These are phyloP conservation scores for Ceratocystis cubensis DNA, from an alignment of 2,329 filamentous ascomycete species.

Conservation along the genomic window DNA sequence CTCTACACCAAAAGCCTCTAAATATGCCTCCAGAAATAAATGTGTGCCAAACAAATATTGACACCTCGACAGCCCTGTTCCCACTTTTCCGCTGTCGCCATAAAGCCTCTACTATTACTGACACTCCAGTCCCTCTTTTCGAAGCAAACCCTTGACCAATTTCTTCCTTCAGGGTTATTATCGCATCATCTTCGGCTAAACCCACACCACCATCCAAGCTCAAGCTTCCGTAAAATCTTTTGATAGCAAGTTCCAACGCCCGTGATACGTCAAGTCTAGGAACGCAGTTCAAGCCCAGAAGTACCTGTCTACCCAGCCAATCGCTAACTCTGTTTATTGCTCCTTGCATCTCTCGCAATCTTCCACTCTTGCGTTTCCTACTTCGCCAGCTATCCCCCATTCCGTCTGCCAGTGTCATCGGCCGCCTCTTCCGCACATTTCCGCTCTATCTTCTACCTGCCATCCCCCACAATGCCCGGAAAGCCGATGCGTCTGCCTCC, in stretches of 20 bases:
- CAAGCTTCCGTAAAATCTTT: not conserved
- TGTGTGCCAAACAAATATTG: too few relatives aligned
- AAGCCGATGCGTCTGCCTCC: slow-evolving; percentile 47
- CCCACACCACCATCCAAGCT: not conserved
- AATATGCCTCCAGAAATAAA: too few relatives aligned
- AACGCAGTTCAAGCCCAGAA: not conserved
- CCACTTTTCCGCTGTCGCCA: too few relatives aligned
- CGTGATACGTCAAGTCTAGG: not conserved
- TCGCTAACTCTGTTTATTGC: not conserved
- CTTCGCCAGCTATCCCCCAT: not conserved
- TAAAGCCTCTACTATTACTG: too few relatives aligned
- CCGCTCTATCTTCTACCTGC: not conserved
- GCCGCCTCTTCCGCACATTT: not conserved
- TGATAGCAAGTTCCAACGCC: not conserved
- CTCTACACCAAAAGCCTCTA: too few relatives aligned
- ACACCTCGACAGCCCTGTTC: too few relatives aligned
- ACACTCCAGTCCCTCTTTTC: not conserved
- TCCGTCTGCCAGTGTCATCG: not conserved
- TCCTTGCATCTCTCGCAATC: too few relatives aligned
- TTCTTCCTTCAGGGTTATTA: not conserved
- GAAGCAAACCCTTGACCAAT: not conserved
- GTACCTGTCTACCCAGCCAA: not conserved
- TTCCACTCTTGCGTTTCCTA: too few relatives aligned
- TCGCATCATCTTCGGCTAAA: not conserved
- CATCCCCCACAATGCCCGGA: slow-evolving; percentile 32